Base-by-base conservation (phyloP, 2,329 filamentous ascomycete genomes). In the Hymenoscyphus occultus region DNA sequence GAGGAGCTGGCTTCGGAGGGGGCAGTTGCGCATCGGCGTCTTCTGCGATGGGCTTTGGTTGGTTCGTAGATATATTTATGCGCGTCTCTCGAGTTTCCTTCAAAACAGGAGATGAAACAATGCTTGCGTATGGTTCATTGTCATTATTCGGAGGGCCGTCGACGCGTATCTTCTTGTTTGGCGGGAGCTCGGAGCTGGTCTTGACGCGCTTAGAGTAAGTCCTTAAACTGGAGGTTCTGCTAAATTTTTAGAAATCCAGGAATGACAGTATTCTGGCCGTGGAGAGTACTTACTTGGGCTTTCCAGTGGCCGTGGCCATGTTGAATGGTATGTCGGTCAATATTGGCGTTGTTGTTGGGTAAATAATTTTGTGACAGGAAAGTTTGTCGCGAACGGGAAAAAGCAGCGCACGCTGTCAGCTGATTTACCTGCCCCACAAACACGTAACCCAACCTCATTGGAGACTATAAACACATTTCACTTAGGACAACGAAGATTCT, bases 161-260 rank as follows among this genome's bases (percentile, higher is more conserved):
- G 59, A 67, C 28, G 28, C 65, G 66, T 69, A 63, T 67, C 42
- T 62, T 71, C 56, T 71, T 73, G 54, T 39, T 62, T 39, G 66
- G 19, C 62, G 67, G 62, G 16, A 60, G 60, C 35, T 65, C 62
- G 39, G 60, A 16, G 48, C 56, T 69, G 35, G 22, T 58, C 59
- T 69, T 69, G 56, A 67, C 70, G 63, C 71, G 71, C 64, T 64
- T 68, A 35, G 71, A 72, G 42, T 74, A 74, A 3, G 71, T 74
- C 57, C 65, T 67, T 31, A 72, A 67, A 56, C 59, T 45, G 9
- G 65, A 45, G 35, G 48, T 56, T 48, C 69, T 71, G 32, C 19
- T 39, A 40, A 39, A 60, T 56, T 56, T 28, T 63, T 56, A 64
- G 63, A 59, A 62, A 63, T 28, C 19, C 48, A 28, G 19, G 22